Base-by-base conservation (phyloP, 129 eudicot species). In the Silybum marianum region DNA sequence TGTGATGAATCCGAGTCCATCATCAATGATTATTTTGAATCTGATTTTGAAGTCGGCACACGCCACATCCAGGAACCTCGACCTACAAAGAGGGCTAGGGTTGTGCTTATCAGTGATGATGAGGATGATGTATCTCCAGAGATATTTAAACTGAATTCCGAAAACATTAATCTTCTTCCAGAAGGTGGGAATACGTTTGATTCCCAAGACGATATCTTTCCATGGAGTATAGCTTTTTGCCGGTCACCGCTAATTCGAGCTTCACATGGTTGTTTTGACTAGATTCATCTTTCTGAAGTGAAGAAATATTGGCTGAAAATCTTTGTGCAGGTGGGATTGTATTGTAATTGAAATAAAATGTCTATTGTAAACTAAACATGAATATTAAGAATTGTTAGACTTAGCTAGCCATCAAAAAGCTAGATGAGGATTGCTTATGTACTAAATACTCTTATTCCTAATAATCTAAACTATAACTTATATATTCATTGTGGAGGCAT, bases 1-100 rank as follows among this genome's bases (percentile, higher is more conserved):
- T 80, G 88, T 10, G 92, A 88, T 22, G 95, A 90, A 14, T 84
- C 88, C 1, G 90, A 87, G 25, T 83, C 89, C 21, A 77, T 81
- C 54, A 10, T 46, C 0, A 77, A 74, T 70, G 84, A 84, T 40
- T 58, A 18, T 19, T 87, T 73, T 77, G 90, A 87, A 74, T 90
- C 89, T 0, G 95, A 90, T 73, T 90, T 89, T 22, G 87, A 88
- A 58, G 80, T 76, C 14, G 86, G 60, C 80, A 85, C 77, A 38
- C 26, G 51, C 74, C 85, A 89, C 34, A 82, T 80, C 44, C 85
- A 62, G 3, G 87, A 85, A 69, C 40, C 80, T 36, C 87, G 84
- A 84, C 77, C 88, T 51, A 78, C 74, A 72, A 90, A 90, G 60
- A 85, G 92, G 82, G 81, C 83, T 44, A 85, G 81, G 78, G 77